A percentile compares a stretch with the other conserved stretches of the same genome.
Evolutionary conservation across 805 yeast genomes (phyloP).

Genomic region (Naumovozyma castellii): DNA sequence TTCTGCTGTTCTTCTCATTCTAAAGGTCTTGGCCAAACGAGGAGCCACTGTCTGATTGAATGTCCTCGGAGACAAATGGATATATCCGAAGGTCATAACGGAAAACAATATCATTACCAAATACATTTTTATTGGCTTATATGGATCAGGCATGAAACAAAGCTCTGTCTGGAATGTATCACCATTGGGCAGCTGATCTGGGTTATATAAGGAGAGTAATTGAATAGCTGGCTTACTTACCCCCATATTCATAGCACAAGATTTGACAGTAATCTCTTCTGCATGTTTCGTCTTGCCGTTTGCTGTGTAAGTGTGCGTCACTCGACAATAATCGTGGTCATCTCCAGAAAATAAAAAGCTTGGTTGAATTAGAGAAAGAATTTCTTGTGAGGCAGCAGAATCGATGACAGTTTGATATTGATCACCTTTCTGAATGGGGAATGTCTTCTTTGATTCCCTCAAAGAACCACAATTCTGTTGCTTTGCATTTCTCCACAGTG

Average conservation of each 20-base stretch:
- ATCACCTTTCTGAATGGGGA: conserved; percentile 65
- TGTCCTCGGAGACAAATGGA: conserved; percentile 22
- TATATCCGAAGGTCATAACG: conserved; percentile 11
- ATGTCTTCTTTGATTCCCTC: conserved; percentile 56
- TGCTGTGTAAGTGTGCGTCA: conserved; percentile 39
- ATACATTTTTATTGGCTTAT: conserved; percentile 33
- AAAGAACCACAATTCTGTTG: conserved; percentile 61
- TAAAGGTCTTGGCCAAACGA: conserved; percentile 5
- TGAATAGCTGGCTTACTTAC: conserved; percentile 79
- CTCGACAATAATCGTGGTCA: conserved; percentile 92
- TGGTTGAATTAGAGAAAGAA: conserved; percentile 56
- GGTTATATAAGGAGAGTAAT: conserved; percentile 55
- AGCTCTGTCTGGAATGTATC: conserved; percentile 33
- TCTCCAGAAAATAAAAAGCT: conserved; percentile 77
- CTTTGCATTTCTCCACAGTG: conserved; percentile 61
- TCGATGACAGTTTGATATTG: conserved; percentile 90
- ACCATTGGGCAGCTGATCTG: conserved; percentile 16
- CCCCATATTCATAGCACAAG: conserved; percentile 91
- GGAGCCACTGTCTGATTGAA: conserved; percentile 15
- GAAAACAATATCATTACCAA: conserved; percentile 18
- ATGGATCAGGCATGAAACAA: conserved; percentile 53
- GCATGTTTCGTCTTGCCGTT: conserved; percentile 26
- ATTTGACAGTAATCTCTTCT: conserved; percentile 80
- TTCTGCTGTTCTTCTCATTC: background rate
- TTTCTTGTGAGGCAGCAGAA: conserved; percentile 44